These are phyloP conservation scores for Isabelozyma rhagii DNA, from an alignment of 805 yeast genomes.

Conservation along the genomic window DNA sequence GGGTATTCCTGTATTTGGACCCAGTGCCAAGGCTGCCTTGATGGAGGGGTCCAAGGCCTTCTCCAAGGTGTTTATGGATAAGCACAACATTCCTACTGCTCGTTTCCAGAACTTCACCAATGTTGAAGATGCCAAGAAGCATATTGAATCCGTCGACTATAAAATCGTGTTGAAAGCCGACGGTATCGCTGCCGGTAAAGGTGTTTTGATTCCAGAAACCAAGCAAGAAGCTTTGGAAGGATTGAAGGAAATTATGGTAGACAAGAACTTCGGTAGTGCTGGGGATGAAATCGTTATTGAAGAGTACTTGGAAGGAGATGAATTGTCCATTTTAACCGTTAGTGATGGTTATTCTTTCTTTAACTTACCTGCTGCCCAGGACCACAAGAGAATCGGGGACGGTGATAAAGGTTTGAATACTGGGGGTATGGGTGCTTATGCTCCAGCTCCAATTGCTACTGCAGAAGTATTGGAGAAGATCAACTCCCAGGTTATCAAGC, in stretches of 20 bases:
- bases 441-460: conserved; percentile 96
- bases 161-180: conserved; percentile 93
- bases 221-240: conserved; percentile 84
- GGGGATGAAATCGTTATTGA: conserved; percentile 93
- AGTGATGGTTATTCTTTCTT: conserved; percentile 90
- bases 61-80: conserved; percentile 90
- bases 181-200: conserved; percentile 98
- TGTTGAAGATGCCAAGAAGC: conserved; percentile 70
- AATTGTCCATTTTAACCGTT: conserved; percentile 85
- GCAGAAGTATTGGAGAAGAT: conserved; percentile 67
- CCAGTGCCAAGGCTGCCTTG: conserved; percentile 82
- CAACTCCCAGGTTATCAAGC: conserved; percentile 73
- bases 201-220: conserved; percentile 86
- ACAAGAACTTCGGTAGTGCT: conserved; percentile 84
- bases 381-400: conserved; percentile 92
- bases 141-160: conserved; percentile 62
- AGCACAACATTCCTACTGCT: conserved; percentile 93
- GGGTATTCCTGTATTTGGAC: conserved; percentile 97
- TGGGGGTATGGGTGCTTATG: conserved; percentile 99
- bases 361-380: conserved; percentile 96
- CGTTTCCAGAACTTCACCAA: conserved; percentile 77
- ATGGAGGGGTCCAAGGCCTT: conserved; percentile 98
- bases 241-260: conserved; percentile 84
- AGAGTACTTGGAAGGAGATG: conserved; percentile 96
- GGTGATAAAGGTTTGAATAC: conserved; percentile 94